Evolutionary conservation across 441 rosid genomes (phyloP), one percentile per base, ranked within the genome.

Genomic region (Pelargonium fulgidum): DNA sequence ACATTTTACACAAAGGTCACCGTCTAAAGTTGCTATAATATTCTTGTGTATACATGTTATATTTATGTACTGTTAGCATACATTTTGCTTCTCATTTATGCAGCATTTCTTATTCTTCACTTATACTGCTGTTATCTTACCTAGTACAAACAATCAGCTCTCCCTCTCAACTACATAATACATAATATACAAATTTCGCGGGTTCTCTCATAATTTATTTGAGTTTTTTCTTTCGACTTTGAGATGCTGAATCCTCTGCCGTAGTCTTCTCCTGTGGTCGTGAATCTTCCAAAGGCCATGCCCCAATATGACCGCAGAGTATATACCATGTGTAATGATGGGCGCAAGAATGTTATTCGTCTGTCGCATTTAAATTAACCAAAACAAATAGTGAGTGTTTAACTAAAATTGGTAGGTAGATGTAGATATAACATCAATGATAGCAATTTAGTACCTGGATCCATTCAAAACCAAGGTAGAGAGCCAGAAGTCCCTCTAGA

Each of bases 381-480:
- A 26, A 26, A 26, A 26, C 33, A 26, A 26, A 26, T 26, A 1
- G 3, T 26, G 33, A 26, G 33, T 26, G 33, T 58, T 22, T 6
- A n/a, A 52, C 36, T n/a, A 50, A 56, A 7, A 67, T 24, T 71
- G 14, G 45, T 73, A 58, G 33, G 33, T 26, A 26, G 33, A 26
- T 50, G 42, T 56, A 19, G 52, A 47, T 65, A 54, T 4, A 58
- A 66, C 39, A 39, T 12, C n/a, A 16, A 20, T 24, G 3, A 26
- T 26, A 26, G 19, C 9, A 65, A 52, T 3, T 3, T 45, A n/a
- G 39, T 67, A 89, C 98, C 95, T 87, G 89, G 70, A 88, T 93
- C 98, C 96, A 93, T 72, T 89, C 95, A 14, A 89, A 86, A 81
- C 97, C 97, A 7, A 88, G 96, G 86, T 89, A 93, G 48, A 93